Percentiles rank a stretch among this genome's conserved stretches.
These are phyloP conservation scores for Saturnispora silvae DNA, from an alignment of 805 yeast genomes.

Conservation along the genomic window DNA sequence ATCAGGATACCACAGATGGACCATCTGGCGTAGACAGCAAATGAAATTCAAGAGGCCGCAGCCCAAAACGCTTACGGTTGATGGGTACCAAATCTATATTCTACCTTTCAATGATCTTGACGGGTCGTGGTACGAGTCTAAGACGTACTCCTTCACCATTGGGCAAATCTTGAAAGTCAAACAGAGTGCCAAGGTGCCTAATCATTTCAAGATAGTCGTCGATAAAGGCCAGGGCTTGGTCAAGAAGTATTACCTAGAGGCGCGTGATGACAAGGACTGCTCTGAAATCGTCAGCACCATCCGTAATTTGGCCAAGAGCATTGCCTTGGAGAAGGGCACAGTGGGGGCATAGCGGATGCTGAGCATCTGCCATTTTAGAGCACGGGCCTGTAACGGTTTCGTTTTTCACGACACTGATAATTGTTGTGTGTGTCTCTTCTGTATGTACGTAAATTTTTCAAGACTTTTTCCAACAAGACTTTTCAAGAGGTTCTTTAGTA, in stretches of 20 bases:
- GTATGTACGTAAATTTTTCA: no score
- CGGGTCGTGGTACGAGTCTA: constrained; percentile 52
- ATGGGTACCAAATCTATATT: constrained; percentile 88
- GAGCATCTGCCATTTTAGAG: no score
- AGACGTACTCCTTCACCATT: constrained; percentile 80
- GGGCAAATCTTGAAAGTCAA: constrained; percentile 67
- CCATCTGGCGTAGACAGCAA: constrained; percentile 82
- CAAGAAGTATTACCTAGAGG: constrained; percentile 83
- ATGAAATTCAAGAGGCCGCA: constrained; percentile 71
- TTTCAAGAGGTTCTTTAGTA: no score
- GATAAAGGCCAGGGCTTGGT: constrained; percentile 46
- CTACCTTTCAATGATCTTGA: constrained; percentile 73
- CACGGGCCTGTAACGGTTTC: no score
- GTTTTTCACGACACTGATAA: no score
- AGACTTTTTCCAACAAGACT: no score
- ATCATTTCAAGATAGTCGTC: constrained; percentile 73
- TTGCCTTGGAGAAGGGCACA: background rate
- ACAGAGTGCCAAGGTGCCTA: constrained; percentile 65
- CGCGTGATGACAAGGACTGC: constrained; percentile 48
- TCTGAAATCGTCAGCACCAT: constrained; percentile 69
- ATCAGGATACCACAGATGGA: constrained; percentile 69
- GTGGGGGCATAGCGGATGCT: no score
- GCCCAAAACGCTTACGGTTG: constrained; percentile 76
- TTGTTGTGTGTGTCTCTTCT: no score
- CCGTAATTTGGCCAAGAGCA: constrained; percentile 33